phyloP scores from a whole-genome alignment of 192 early-diverging fungal genomes.

The Obelidium mucronatum region DNA sequence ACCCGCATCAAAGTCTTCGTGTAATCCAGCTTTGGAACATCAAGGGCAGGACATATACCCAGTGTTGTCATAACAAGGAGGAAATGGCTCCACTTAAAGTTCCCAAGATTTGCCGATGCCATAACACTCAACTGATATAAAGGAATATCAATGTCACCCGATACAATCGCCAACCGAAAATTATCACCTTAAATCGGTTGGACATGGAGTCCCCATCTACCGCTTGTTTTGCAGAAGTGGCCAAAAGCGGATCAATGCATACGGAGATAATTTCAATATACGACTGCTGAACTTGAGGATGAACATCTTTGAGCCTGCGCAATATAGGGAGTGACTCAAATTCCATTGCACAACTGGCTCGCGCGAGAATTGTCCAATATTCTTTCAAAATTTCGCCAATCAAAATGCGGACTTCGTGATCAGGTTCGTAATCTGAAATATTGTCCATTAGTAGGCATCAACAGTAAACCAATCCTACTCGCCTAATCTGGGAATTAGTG shows the following conservation, averaged over 20 bases:
- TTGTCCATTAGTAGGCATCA: not conserved
- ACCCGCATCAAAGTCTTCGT: slow-evolving; percentile 43
- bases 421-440: slow-evolving; percentile 25
- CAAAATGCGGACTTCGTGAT: slow-evolving; percentile 33
- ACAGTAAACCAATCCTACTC: not conserved
- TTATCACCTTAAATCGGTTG: slow-evolving; percentile 25
- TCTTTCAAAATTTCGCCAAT: slow-evolving; percentile 38
- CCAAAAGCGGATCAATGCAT: not conserved
- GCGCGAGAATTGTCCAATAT: slow-evolving; percentile 5
- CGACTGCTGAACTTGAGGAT: slow-evolving; percentile 37
- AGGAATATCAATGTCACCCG: not conserved
- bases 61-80: slow-evolving; percentile 61
- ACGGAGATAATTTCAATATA: slow-evolving; percentile 17
- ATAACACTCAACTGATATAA: slow-evolving; percentile 25
- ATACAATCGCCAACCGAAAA: no score
- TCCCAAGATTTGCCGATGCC: slow-evolving; percentile 60
- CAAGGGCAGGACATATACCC: slow-evolving; percentile 59
- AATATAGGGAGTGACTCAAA: slow-evolving; percentile 12
- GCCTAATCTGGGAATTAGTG: not conserved
- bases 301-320: slow-evolving; percentile 36
- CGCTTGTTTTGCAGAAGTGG: not conserved
- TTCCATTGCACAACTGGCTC: not conserved
- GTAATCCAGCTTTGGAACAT: not conserved
- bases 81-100: slow-evolving; percentile 73
- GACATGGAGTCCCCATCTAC: not conserved